Base-by-base conservation (phyloP, 176 grass and related monocot species). In the Microstegium vimineum region DNA sequence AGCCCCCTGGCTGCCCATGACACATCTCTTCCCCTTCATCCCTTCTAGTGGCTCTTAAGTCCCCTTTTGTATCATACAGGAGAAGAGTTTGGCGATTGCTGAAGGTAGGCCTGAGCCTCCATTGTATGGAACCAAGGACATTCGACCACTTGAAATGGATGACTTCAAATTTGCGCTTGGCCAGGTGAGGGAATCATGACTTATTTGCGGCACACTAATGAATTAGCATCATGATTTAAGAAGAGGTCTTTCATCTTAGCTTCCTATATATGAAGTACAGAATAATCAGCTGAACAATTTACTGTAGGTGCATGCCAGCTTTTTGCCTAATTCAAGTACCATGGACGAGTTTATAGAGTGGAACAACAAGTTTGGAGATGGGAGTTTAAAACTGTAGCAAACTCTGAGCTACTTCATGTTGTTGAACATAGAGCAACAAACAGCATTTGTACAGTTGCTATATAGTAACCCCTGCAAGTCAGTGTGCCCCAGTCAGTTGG, bases 301-400 rank as follows among this genome's bases (percentile, higher is more conserved):
- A 20, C 66, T 90, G 40, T 81, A 97, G 94, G 90, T 90, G 17
- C 82, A 81, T 59, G 86, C 90, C 18, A 96, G 94, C 81, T 74
- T 90, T 34, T 90, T 88, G 38, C 80, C 88, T 18, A 88, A n/a
- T n/a, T n/a, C n/a, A n/a, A n/a, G n/a, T n/a, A n/a, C n/a, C n/a
- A n/a, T n/a, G n/a, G n/a, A n/a, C 17, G 80, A 87, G 78, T 83
- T 96, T 84, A 31, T 72, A 67, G 36, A 77, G 73, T 96, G 94
- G 94, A 93, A 97, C 34, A 84, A 72, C 5, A 84, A 75, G 14
- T 93, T 91, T 52, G 94, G 91, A 6, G 91, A 85, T 72, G 91
- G 94, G 4, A 86, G 86, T 27, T 97, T 91, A 3, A 91, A 86
- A 82, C 87, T 78, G 81, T 91, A 88, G 76, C 87, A 77, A 74